Conservation (phyloP, 78 protist genomes). For the Polysphondylium violaceum region DNA sequence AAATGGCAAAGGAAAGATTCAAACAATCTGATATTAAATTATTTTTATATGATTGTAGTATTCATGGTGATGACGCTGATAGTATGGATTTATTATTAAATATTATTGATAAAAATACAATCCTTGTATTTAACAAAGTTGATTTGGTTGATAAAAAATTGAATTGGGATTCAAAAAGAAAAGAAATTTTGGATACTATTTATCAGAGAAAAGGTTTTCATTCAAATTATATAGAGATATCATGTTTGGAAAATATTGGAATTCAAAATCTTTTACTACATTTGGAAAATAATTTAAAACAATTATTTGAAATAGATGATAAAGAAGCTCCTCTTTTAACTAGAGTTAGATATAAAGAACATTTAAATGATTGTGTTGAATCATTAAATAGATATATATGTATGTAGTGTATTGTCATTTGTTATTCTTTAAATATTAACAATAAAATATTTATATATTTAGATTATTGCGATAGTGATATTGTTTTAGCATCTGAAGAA, state of each 20-base stretch:
- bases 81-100: neutral
- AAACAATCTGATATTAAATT: constrained; percentile 24
- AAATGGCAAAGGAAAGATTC: constrained; percentile 79
- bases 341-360: constrained; percentile 78
- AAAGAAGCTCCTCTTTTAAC: constrained; percentile 62
- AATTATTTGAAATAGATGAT: constrained; percentile 39
- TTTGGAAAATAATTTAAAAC: neutral
- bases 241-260: constrained; percentile 10
- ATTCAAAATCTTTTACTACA: constrained; percentile 15
- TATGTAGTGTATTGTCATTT: no score
- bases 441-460: neutral
- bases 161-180: constrained; percentile 7
- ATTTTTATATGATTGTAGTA: constrained; percentile 8
- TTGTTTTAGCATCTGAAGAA: constrained; percentile 82
- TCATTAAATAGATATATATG: constrained; percentile 42
- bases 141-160: constrained; percentile 11
- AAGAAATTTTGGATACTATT: neutral
- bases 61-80: neutral
- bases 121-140: constrained; percentile 59
- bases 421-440: neutral
- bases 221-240: constrained; percentile 23
- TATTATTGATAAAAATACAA: constrained; percentile 32
- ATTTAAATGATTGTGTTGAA: constrained; percentile 54
- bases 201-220: constrained; percentile 7
- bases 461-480: constrained; percentile 42